Conservation (phyloP, 2,329 filamentous ascomycete species). For the Aspergillus novofumigatus region DNA sequence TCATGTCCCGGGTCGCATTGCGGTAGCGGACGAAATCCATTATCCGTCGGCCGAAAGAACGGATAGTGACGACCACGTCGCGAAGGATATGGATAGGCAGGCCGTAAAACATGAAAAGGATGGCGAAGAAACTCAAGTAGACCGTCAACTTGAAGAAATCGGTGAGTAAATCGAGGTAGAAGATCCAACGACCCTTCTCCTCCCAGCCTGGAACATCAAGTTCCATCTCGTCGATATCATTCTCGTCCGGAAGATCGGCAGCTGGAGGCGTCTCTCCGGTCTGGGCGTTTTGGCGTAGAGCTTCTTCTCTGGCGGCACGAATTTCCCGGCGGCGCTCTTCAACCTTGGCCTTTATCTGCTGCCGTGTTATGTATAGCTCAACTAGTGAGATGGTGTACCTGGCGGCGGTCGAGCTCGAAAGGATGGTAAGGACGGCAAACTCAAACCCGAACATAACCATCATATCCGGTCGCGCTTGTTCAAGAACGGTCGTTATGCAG, state of each 20-base stretch:
- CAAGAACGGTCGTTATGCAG: slow-evolving; percentile 74
- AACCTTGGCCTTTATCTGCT: slow-evolving; percentile 68
- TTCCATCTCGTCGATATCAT: slow-evolving; percentile 87
- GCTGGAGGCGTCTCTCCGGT: slow-evolving; percentile 34
- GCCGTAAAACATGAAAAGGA: slow-evolving; percentile 90
- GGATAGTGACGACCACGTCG: slow-evolving; percentile 88
- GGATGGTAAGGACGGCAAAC: slow-evolving; percentile 80
- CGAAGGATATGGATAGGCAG: slow-evolving; percentile 95
- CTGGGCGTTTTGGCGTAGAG: slow-evolving; percentile 36
- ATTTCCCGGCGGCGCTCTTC: slow-evolving; percentile 66
- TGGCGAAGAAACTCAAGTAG: slow-evolving; percentile 87
- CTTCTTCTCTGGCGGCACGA: slow-evolving; percentile 49
- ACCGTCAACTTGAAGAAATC: slow-evolving; percentile 89
- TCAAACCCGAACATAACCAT: slow-evolving; percentile 99
- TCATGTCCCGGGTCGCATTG: slow-evolving; percentile 91
- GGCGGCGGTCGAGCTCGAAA: slow-evolving; percentile 71
- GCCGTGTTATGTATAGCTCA: slow-evolving; percentile 70
- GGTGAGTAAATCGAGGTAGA: slow-evolving; percentile 79
- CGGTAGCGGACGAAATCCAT: slow-evolving; percentile 84
- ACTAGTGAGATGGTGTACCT: slow-evolving; percentile 75
- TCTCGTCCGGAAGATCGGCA: slow-evolving; percentile 56
- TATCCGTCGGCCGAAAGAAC: slow-evolving; percentile 88
- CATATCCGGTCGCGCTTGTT: slow-evolving; percentile 89
- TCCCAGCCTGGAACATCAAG: slow-evolving; percentile 96
- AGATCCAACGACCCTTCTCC: slow-evolving; percentile 86